Percentiles rank a stretch among this genome's conserved stretches.
Evolutionary conservation across 2,329 filamentous ascomycete species (phyloP).

Genomic region (Cercospora sp.): DNA sequence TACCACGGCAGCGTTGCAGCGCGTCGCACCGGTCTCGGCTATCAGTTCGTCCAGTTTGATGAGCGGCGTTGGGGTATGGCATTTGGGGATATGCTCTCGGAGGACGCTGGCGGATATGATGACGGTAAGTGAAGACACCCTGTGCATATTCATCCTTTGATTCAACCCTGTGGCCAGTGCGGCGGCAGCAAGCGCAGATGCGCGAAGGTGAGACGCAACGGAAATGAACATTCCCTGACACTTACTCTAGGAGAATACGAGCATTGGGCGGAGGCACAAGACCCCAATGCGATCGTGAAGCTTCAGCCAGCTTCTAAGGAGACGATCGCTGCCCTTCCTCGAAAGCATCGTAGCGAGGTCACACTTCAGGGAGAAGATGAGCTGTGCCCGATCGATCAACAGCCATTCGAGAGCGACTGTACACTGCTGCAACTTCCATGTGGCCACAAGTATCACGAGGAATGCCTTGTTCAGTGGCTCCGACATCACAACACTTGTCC

Average conservation of each 20-base stretch:
- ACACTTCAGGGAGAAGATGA: conserved; percentile 16
- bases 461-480: conserved; percentile 31
- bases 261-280: conserved; percentile 30
- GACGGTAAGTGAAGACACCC: neutral
- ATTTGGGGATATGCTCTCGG: conserved; percentile 31
- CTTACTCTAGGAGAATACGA: conserved; percentile 18
- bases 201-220: neutral
- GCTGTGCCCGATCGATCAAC: conserved; percentile 24
- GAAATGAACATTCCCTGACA: conserved; percentile 13
- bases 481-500: conserved; percentile 28
- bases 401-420: conserved; percentile 21
- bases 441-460: conserved; percentile 26
- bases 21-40: conserved; percentile 5
- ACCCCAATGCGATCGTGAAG: conserved; percentile 25
- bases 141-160: neutral
- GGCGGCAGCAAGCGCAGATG: neutral
- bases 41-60: conserved; percentile 32
- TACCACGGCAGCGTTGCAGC: conserved; percentile 13
- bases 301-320: conserved; percentile 23
- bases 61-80: conserved; percentile 33
- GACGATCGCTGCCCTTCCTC: conserved; percentile 26
- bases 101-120: conserved; percentile 8
- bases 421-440: conserved; percentile 28
- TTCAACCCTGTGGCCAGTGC: neutral
- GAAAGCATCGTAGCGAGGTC: conserved; percentile 18